Percentiles rank a stretch among this genome's conserved stretches.
phyloP scores from a whole-genome alignment of 768 basidiomycete genomes.

The Serendipita vermifera region DNA sequence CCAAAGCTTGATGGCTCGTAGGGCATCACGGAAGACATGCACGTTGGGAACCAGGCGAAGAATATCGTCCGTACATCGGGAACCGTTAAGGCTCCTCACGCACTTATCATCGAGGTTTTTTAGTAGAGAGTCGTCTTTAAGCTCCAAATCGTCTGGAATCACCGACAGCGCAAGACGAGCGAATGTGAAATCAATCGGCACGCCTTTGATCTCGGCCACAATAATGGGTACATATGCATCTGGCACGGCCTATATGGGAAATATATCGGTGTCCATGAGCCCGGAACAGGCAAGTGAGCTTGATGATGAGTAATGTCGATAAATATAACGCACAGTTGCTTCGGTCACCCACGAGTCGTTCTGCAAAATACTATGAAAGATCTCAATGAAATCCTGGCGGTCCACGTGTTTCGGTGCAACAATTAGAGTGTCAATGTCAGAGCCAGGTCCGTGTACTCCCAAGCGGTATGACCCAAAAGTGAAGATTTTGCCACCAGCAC shows the following conservation, averaged over 20 bases:
- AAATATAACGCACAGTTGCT: conserved; percentile 56
- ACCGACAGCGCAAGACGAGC: conserved; percentile 74
- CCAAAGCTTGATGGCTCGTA: conserved; percentile 96
- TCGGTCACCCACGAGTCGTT: conserved; percentile 74
- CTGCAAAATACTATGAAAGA: conserved; percentile 80
- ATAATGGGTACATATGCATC: conserved; percentile 96
- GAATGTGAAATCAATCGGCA: conserved; percentile 90
- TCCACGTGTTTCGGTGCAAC: conserved; percentile 95
- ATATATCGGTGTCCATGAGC: too few species aligned
- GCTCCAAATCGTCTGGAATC: conserved; percentile 83
- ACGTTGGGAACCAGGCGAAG: conserved; percentile 89
- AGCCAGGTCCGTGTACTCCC: conserved; percentile 90
- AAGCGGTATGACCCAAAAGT: conserved; percentile 97
- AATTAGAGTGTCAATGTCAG: conserved; percentile 96
- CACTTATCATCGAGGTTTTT: conserved; percentile 90
- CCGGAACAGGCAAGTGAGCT: conserved; percentile 8
- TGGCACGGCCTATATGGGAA: conserved; percentile 88
- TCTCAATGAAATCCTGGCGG: conserved; percentile 88
- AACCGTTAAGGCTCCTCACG: conserved; percentile 92
- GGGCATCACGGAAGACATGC: conserved; percentile 82
- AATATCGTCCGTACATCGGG: conserved; percentile 91
- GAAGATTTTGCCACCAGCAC: conserved; percentile 96
- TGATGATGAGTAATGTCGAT: background rate
- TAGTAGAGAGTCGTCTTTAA: conserved; percentile 83
- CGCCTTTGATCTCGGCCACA: conserved; percentile 79